Conservation (phyloP, 495 filamentous ascomycete genomes). For the Cercophora newfieldiana region DNA sequence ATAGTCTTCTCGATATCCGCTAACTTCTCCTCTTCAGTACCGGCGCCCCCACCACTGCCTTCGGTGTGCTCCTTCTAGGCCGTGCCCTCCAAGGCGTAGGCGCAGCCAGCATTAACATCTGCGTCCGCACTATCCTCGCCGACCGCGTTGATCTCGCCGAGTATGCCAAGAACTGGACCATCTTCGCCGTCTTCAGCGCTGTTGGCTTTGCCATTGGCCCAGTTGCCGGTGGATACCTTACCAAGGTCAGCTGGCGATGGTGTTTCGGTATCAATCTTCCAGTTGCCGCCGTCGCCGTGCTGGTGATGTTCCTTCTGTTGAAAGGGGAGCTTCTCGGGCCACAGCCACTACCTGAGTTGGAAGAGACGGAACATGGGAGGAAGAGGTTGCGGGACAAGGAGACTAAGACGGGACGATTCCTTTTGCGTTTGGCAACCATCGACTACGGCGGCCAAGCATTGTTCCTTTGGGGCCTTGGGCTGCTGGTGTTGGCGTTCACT, state of each 20-base stretch:
- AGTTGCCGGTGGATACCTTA: slow-evolving; percentile 48
- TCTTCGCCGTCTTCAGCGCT: slow-evolving; percentile 54
- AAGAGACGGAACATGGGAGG: slow-evolving; percentile 9
- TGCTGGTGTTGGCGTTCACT: slow-evolving; percentile 57
- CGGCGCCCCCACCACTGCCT: slow-evolving; percentile 49
- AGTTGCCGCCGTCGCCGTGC: slow-evolving; percentile 41
- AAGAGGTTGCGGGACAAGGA: slow-evolving; percentile 19
- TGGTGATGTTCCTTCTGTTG: slow-evolving; percentile 45
- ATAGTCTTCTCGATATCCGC: neutral
- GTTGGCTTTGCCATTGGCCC: slow-evolving; percentile 57
- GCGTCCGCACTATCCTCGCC: slow-evolving; percentile 55
- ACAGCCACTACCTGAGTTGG: slow-evolving; percentile 34
- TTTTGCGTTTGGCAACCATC: slow-evolving; percentile 47
- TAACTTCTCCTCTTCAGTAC: slow-evolving; percentile 33
- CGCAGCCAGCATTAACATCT: slow-evolving; percentile 54
- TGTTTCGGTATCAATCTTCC: slow-evolving; percentile 60
- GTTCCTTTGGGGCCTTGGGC: slow-evolving; percentile 60
- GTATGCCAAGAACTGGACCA: slow-evolving; percentile 57
- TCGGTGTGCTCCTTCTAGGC: slow-evolving; percentile 57
- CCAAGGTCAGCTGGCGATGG: slow-evolving; percentile 55
- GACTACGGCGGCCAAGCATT: slow-evolving; percentile 57
- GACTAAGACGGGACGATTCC: slow-evolving; percentile 26
- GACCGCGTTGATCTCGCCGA: slow-evolving; percentile 58
- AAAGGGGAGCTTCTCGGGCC: slow-evolving; percentile 40
- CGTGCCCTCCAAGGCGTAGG: slow-evolving; percentile 58